Conservation (phyloP, 805 yeast genomes). For the Wickerhamiella azymoides region DNA sequence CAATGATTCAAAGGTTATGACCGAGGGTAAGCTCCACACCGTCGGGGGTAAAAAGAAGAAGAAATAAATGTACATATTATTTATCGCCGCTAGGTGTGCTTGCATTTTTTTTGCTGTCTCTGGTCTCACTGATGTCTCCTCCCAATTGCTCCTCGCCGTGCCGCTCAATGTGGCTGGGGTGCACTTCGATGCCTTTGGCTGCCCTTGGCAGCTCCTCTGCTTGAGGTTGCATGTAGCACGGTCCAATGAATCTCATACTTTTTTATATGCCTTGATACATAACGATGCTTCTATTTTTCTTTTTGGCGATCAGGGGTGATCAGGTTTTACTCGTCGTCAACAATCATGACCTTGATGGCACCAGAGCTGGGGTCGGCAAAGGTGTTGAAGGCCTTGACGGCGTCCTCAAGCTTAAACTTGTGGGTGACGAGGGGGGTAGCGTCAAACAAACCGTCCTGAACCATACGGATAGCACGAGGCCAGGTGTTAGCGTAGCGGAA, state of each 20-base stretch:
- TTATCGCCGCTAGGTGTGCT: not conserved
- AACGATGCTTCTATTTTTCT: too few relatives aligned
- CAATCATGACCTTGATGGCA: constrained; percentile 35
- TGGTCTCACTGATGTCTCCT: not conserved
- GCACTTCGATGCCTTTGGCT: too few relatives aligned
- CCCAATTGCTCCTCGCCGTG: too few relatives aligned
- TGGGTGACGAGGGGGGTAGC: constrained; percentile 38
- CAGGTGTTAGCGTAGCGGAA: constrained; percentile 44
- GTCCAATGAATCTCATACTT: too few relatives aligned
- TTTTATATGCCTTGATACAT: too few relatives aligned
- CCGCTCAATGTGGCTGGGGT: too few relatives aligned
- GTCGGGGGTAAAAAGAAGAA: constrained; percentile 15
- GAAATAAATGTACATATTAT: constrained; percentile 6
- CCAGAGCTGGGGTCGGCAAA: constrained; percentile 32
- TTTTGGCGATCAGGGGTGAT: too few relatives aligned
- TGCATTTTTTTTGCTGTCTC: not conserved
- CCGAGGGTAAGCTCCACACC: constrained; percentile 17
- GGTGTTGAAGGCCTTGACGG: constrained; percentile 33
- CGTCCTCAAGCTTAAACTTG: constrained; percentile 33
- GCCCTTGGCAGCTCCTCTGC: too few relatives aligned
- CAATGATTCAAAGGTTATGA: constrained; percentile 18
- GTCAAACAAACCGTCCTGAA: constrained; percentile 32
- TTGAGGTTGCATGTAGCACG: too few relatives aligned
- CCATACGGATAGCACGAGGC: constrained; percentile 41
- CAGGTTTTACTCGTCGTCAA: constrained; percentile 25